These are phyloP conservation scores for Backusella westeae DNA, from an alignment of 192 early-diverging fungal genomes.

Conservation along the genomic window DNA sequence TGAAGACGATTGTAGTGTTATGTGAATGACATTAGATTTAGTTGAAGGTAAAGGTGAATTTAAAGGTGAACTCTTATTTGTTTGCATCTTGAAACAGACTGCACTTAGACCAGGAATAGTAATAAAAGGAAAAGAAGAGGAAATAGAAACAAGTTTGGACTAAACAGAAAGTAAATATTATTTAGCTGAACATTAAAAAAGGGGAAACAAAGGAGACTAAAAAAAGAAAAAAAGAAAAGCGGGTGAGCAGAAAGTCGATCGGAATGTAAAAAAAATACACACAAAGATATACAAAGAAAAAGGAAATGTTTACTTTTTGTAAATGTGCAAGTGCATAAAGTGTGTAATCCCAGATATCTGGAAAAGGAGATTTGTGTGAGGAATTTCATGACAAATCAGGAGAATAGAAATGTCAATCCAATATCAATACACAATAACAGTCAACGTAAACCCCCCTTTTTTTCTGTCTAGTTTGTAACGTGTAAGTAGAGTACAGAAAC, in stretches of 20 bases:
- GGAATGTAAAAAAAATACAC: background rate
- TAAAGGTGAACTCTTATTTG: background rate
- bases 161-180: background rate
- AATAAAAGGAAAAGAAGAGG: background rate
- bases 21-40: slow-evolving; percentile 2
- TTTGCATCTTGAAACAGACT: background rate
- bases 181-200: background rate
- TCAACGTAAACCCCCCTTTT: background rate
- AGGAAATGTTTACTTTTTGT: background rate
- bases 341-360: background rate
- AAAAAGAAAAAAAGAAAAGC: slow-evolving; percentile 5
- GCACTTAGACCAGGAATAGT: background rate
- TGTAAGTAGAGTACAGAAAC: background rate
- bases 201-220: slow-evolving; percentile 1
- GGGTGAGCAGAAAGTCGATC: background rate
- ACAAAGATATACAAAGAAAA: background rate
- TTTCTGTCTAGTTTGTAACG: background rate
- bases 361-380: background rate
- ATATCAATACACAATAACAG: background rate
- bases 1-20: slow-evolving; percentile 2
- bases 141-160: background rate
- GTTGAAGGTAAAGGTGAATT: slow-evolving; percentile 6
- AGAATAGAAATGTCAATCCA: background rate
- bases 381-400: background rate
- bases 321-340: background rate